These are phyloP conservation scores for Diplogelasinospora grovesii DNA, from an alignment of 495 filamentous ascomycete species.

Conservation along the genomic window DNA sequence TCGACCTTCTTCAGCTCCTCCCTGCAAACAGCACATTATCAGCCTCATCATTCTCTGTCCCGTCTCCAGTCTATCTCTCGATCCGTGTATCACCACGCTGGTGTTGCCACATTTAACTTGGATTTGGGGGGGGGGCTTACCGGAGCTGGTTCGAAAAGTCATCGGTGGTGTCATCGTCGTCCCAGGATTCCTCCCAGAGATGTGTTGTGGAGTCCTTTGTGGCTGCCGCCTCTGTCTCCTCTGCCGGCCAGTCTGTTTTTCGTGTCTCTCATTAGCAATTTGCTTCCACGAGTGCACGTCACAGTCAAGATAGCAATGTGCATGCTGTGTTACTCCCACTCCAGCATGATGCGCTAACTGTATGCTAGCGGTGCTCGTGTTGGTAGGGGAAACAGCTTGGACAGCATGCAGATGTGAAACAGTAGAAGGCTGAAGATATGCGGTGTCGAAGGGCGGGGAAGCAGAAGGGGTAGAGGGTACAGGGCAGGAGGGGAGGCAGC, in stretches of 20 bases:
- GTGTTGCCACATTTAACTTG: slow-evolving; percentile 2
- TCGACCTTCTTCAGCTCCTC: slow-evolving; percentile 96
- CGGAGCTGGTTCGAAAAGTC: slow-evolving; percentile 94
- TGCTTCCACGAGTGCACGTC: neutral
- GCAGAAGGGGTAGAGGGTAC: too few relatives aligned
- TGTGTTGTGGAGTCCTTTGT: slow-evolving; percentile 55
- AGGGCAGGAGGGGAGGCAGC: neutral
- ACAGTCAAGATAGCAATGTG: too few relatives aligned
- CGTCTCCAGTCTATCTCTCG: too few relatives aligned
- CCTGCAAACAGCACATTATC: too few relatives aligned
- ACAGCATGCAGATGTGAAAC: too few relatives aligned
- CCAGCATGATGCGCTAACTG: too few relatives aligned
- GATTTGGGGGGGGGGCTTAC: slow-evolving; percentile 42
- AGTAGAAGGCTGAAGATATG: too few relatives aligned
- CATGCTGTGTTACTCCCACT: too few relatives aligned
- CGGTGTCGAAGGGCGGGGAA: neutral
- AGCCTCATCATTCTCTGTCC: too few relatives aligned
- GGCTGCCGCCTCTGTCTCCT: slow-evolving; percentile 72
- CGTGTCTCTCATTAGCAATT: neutral
- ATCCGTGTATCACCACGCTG: too few relatives aligned
- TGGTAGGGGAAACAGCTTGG: too few relatives aligned
- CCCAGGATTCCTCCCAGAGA: slow-evolving; percentile 99
- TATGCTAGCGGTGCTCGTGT: too few relatives aligned
- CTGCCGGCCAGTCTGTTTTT: slow-evolving; percentile 71
- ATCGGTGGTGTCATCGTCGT: slow-evolving; percentile 95